A percentile compares a stretch with the other conserved stretches of the same genome.
Conservation (phyloP, 2,329 filamentous ascomycete species). For the Clarireedia paspali region DNA sequence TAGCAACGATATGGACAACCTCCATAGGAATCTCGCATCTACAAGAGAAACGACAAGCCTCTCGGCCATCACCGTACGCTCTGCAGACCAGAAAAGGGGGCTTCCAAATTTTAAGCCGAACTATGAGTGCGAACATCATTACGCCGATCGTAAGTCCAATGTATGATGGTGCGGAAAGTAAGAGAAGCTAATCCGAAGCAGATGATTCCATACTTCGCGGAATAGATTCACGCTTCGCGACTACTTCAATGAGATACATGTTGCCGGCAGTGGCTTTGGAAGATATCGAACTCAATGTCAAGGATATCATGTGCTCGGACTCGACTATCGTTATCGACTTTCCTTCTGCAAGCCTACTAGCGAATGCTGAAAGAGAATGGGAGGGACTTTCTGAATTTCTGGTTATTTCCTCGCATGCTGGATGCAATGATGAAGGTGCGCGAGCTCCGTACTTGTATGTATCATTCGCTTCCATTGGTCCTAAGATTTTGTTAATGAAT, state of each 20-base stretch:
- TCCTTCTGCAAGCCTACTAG: not conserved
- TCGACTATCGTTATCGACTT: conserved; percentile 8
- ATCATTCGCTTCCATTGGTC: not conserved
- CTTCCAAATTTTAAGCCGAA: conserved; percentile 7
- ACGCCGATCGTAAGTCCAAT: conserved; percentile 13
- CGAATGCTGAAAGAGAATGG: conserved; percentile 2
- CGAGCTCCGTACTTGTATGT: conserved; percentile 7
- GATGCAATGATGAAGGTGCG: not conserved
- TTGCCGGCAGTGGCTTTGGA: conserved; percentile 15
- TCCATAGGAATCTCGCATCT: not conserved
- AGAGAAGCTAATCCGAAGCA: not conserved
- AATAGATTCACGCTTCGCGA: conserved; percentile 10
- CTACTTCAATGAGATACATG: conserved; percentile 15
- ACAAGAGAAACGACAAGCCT: not conserved
- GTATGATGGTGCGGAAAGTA: not conserved
- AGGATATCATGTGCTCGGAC: conserved; percentile 9
- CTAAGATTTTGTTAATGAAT: not conserved
- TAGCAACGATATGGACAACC: not conserved
- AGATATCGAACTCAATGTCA: conserved; percentile 13
- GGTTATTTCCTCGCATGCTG: conserved; percentile 6
- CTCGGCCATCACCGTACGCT: conserved; percentile 5
- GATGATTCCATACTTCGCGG: conserved; percentile 10
- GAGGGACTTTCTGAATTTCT: not conserved
- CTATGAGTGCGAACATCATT: conserved; percentile 12
- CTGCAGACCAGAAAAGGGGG: not conserved